Evolutionary conservation across 768 basidiomycete species (phyloP), one percentile per base, ranked within the genome.

Genomic region (Stropharia rugosoannulata): DNA sequence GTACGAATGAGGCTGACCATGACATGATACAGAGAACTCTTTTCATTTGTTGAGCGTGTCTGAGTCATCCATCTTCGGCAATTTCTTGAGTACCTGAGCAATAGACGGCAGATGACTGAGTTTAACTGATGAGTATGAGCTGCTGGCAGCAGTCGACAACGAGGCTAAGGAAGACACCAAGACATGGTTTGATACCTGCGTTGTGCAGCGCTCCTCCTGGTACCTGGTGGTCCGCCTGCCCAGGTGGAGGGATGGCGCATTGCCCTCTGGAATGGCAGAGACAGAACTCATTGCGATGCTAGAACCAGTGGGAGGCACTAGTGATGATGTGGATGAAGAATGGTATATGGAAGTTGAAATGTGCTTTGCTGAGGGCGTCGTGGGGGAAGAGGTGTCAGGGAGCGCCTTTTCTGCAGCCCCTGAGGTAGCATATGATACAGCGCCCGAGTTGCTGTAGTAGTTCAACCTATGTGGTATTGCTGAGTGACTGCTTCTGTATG

Each of bases 201-300:
- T 32, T 7, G 5, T 64, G 6, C 64, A 62, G 22, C 62, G 62
- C n/a, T 68, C 63, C 56, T 70, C 63, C 59, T 65, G 62, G 16
- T 64, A 55, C 19, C 69, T 66, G 6, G 64, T 1, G 9, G 65
- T 59, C 64, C 54, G 59, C 58, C 59, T 60, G 39, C 57, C 51
- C 49, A 49, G 48, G 5, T 53, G 59, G 42, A 56, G 58, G 22
- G 55, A 51, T 3, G 62, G 59, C 11, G 54, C 27, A 13, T 64
- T 68, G 13, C 77, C 66, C 66, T 86, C 86, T 7, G 84, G 85
- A 40, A 87, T 85, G 4, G 79, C 78, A n/a, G 82, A 80, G 2
- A 87, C 67, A 0, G 82, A 77, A 4, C 80, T 74, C 12, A 79
- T 70, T 2, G 75, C 75, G 51, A 73, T 67, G 68, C 71, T 64